These are phyloP conservation scores for Olyra latifolia DNA, from an alignment of 176 grass and related monocot genomes.

Conservation along the genomic window DNA sequence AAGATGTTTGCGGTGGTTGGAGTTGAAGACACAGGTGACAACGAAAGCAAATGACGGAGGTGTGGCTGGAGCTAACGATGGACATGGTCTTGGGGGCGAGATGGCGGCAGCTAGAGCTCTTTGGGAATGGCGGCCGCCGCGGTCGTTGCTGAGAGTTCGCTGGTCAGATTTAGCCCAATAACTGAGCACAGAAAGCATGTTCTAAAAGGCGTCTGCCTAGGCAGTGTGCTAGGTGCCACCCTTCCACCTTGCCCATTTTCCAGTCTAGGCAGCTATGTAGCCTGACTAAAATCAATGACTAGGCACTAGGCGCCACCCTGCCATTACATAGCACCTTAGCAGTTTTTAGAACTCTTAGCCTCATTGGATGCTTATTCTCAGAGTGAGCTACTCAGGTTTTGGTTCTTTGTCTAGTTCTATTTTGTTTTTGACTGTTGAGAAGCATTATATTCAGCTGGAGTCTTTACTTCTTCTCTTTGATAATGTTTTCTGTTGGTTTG, in stretches of 20 bases:
- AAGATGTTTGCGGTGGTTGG: no score
- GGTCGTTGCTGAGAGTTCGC: no score
- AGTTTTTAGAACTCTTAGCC: background rate
- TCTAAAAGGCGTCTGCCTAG: no score
- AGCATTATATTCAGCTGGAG: background rate
- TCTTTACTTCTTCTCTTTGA: background rate
- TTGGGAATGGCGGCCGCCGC: no score
- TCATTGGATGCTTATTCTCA: background rate
- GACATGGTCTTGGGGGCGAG: no score
- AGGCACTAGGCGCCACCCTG: no score
- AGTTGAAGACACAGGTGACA: no score
- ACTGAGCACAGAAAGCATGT: background rate
- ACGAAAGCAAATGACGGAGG: no score
- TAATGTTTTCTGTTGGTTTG: constrained; percentile 19
- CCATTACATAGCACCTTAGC: background rate
- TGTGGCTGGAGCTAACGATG: no score
- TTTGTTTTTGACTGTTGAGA: background rate
- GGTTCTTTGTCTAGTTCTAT: constrained; percentile 7
- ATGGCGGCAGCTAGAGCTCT: no score
- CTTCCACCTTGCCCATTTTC: background rate
- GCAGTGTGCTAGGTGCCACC: background rate
- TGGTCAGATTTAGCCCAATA: background rate
- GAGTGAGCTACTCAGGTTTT: background rate
- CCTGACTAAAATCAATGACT: no score
- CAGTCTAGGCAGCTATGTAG: no score